Conservation (phyloP, 2,329 filamentous ascomycete genomes). For the Emergomyces orientalis region DNA sequence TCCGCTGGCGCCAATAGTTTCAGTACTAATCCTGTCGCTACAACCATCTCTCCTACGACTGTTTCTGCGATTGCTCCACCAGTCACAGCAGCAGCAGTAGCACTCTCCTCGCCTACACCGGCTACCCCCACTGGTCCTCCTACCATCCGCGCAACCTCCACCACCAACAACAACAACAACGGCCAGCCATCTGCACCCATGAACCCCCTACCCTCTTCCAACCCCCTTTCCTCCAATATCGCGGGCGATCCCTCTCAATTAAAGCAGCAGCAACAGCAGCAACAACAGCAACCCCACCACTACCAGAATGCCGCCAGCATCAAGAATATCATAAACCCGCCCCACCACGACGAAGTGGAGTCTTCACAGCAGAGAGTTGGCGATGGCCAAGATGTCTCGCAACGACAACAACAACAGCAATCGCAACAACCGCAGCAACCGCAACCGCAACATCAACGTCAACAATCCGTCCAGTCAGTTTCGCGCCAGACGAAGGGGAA, state of each 20-base stretch:
- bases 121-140: not conserved
- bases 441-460: conserved; percentile 15
- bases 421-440: conserved; percentile 17
- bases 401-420: conserved; percentile 12
- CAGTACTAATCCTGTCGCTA: not conserved
- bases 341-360: conserved; percentile 43
- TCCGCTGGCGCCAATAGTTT: not conserved
- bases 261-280: conserved; percentile 28
- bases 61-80: not conserved
- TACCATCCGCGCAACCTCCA: not conserved
- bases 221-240: conserved; percentile 3
- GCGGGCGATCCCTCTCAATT: conserved; percentile 16
- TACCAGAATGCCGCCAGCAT: conserved; percentile 67
- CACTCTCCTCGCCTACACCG: not conserved
- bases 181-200: not conserved
- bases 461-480: conserved; percentile 24
- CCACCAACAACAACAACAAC: not conserved
- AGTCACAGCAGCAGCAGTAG: not conserved
- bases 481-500: conserved; percentile 81
- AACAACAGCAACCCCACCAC: conserved; percentile 33
- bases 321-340: conserved; percentile 69
- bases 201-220: not conserved
- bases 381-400: not conserved
- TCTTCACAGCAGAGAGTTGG: conserved; percentile 19
- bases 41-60: not conserved